Conservation (phyloP, 129 eudicot genomes). For the Scalesia atractyloides region DNA sequence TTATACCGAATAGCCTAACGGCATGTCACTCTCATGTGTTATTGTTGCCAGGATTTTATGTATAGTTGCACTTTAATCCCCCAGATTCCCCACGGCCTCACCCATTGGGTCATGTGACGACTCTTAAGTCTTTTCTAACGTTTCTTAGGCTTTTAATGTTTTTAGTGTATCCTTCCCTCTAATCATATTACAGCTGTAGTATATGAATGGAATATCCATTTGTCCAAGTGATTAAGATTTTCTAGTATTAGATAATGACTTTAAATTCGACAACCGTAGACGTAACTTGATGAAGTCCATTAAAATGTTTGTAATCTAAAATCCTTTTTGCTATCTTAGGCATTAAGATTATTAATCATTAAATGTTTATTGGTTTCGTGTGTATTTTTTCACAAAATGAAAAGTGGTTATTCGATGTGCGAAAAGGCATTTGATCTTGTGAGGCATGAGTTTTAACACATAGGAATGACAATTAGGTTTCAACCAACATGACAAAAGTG, state of each 20-base stretch:
- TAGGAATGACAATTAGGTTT: neutral
- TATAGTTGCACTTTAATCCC: too few relatives aligned
- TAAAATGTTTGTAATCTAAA: neutral
- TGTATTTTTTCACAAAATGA: neutral
- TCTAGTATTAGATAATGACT: neutral
- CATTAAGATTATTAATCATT: neutral
- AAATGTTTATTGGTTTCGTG: neutral
- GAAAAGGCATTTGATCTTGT: neutral
- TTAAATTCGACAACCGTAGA: neutral
- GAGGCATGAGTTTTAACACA: neutral
- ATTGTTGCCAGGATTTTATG: too few relatives aligned
- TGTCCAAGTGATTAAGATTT: neutral
- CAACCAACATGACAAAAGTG: neutral
- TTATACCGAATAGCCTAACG: too few relatives aligned
- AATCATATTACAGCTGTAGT: too few relatives aligned
- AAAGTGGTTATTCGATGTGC: neutral
- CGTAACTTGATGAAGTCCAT: neutral
- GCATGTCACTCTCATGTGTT: too few relatives aligned
- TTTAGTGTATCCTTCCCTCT: too few relatives aligned
- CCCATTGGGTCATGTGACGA: too few relatives aligned
- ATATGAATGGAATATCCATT: neutral
- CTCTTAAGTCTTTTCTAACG: too few relatives aligned
- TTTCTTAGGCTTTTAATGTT: too few relatives aligned
- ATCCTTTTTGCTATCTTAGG: neutral
- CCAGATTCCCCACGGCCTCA: too few relatives aligned